Conservation (phyloP, 2,329 filamentous ascomycete genomes). For the Colletotrichum acutatum region DNA sequence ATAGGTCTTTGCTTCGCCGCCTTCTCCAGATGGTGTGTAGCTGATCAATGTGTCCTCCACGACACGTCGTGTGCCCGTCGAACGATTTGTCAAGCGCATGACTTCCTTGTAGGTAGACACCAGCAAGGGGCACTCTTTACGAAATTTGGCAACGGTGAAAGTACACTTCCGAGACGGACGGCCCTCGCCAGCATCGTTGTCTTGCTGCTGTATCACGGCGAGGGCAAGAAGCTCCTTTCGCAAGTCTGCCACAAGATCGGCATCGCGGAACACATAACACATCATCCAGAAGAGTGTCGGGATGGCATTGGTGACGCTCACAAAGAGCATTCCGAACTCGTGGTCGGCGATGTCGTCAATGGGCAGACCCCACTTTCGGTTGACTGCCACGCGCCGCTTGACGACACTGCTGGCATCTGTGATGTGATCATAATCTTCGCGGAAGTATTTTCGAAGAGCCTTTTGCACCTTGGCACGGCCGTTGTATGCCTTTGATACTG, state of each 20-base stretch:
- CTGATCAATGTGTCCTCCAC: constrained; percentile 15
- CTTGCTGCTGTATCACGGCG: neutral
- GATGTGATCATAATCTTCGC: constrained; percentile 38
- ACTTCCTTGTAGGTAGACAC: constrained; percentile 21
- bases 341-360: constrained; percentile 43
- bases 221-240: neutral
- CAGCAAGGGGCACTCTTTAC: neutral
- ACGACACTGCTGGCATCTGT: constrained; percentile 44
- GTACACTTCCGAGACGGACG: neutral
- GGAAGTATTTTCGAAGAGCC: constrained; percentile 45
- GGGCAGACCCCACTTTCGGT: constrained; percentile 44
- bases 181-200: neutral
- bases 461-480: constrained; percentile 39
- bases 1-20: neutral
- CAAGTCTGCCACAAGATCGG: neutral
- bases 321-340: constrained; percentile 46
- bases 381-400: constrained; percentile 40
- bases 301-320: constrained; percentile 49
- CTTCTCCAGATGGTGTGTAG: constrained; percentile 10
- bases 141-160: neutral
- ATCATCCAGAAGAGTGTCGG: constrained; percentile 51
- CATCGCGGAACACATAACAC: constrained; percentile 40
- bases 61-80: constrained; percentile 12
- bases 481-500: constrained; percentile 40
- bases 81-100: constrained; percentile 23